Conservation (phyloP, 768 basidiomycete species). For the Kondoa subrosea region DNA sequence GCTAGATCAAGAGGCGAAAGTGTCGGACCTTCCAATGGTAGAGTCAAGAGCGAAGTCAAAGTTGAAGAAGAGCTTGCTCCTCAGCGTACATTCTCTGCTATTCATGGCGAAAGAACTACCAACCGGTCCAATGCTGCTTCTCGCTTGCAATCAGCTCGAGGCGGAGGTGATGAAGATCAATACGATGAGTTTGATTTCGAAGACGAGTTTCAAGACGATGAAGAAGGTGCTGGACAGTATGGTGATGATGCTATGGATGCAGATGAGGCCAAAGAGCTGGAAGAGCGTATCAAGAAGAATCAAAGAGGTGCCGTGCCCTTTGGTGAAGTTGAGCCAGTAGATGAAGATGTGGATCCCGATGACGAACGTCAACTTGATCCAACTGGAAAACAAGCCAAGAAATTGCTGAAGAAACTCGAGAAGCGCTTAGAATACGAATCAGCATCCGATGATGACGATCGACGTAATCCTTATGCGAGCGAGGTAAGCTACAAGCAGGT, state of each 20-base stretch:
- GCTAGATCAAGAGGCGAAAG: conserved; percentile 1
- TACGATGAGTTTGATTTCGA: conserved; percentile 9
- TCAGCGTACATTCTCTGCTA: background rate
- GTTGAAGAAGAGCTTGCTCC: background rate
- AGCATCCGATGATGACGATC: background rate
- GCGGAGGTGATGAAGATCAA: background rate
- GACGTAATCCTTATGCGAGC: background rate
- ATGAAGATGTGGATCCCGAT: background rate
- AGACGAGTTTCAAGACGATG: conserved; percentile 10
- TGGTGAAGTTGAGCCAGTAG: background rate
- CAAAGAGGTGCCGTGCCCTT: background rate
- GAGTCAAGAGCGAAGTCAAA: background rate
- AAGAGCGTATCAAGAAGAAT: conserved; percentile 1
- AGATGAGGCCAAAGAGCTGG: conserved; percentile 8
- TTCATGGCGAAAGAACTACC: background rate
- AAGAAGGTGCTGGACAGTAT: conserved; percentile 6
- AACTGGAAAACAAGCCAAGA: background rate
- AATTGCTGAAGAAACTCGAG: conserved; percentile 5
- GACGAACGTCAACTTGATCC: background rate
- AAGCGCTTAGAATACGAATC: background rate
- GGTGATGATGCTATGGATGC: conserved; percentile 1
- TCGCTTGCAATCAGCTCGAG: background rate
- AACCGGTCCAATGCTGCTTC: background rate
- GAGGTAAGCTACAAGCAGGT: background rate
- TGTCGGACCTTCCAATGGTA: background rate